These are phyloP conservation scores for Dioszegia hungarica DNA, from an alignment of 768 basidiomycete genomes.

Conservation along the genomic window DNA sequence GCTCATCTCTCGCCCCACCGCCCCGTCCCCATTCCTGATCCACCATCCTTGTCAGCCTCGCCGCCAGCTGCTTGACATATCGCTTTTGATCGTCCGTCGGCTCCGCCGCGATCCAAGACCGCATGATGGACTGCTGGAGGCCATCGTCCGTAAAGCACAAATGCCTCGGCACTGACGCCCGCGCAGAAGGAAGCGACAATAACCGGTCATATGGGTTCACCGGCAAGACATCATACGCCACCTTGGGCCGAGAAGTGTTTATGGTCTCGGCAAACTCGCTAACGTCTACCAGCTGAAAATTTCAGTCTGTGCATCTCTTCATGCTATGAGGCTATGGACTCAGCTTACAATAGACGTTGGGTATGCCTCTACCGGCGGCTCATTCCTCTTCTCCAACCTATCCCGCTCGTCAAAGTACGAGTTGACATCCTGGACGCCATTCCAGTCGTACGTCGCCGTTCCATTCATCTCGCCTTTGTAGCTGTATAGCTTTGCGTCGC, in stretches of 20 bases:
- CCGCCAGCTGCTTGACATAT: slow-evolving; percentile 11
- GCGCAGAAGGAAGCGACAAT: slow-evolving; percentile 14
- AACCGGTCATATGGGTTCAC: slow-evolving; percentile 22
- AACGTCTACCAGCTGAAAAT: neutral
- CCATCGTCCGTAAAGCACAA: slow-evolving; percentile 4
- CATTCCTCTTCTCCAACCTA: neutral
- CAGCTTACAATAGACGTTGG: neutral
- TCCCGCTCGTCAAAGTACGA: slow-evolving; percentile 1
- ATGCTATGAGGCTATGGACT: neutral
- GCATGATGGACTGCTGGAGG: slow-evolving; percentile 18
- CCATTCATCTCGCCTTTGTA: neutral
- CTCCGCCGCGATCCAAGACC: slow-evolving; percentile 25
- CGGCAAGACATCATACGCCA: neutral
- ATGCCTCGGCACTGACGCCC: slow-evolving; percentile 13
- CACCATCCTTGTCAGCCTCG: slow-evolving; percentile 13
- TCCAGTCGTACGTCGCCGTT: neutral
- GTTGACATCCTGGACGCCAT: neutral
- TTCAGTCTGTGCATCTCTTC: neutral
- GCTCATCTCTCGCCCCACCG: slow-evolving; percentile 6
- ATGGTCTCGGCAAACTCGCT: neutral
- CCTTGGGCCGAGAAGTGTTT: neutral
- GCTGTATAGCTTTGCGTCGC: neutral
- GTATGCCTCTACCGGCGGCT: neutral
- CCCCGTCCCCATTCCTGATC: slow-evolving; percentile 9
- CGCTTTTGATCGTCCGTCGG: slow-evolving; percentile 12